Evolutionary conservation across 306 rosid genomes (phyloP).

Genomic region (Quercus mongolica): DNA sequence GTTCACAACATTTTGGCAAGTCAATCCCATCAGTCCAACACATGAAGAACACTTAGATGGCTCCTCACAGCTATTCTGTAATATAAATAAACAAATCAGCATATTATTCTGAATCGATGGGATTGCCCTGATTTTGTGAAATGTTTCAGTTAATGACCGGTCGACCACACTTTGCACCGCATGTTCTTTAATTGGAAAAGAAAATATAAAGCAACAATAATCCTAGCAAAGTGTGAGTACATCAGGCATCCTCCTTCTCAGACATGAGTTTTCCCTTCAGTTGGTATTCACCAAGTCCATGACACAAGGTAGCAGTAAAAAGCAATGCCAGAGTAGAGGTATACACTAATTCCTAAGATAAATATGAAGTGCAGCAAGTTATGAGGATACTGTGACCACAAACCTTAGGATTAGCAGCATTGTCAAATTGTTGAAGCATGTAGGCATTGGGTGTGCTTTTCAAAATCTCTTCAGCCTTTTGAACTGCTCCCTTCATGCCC

Average conservation of each 20-base stretch:
- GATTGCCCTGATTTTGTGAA: not conserved
- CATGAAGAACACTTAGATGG: not conserved
- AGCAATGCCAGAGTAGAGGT: not conserved
- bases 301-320: not conserved
- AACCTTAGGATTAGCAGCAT: conserved; percentile 98
- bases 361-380: not conserved
- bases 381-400: conserved; percentile 17
- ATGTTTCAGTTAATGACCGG: not conserved
- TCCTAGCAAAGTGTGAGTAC: not conserved
- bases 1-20: not conserved
- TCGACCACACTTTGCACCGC: not conserved
- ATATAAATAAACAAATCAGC: not conserved
- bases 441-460: conserved; percentile 76
- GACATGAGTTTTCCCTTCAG: not conserved
- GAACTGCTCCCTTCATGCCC: conserved; percentile 99
- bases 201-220: not conserved
- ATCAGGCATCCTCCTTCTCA: not conserved
- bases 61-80: not conserved
- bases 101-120: not conserved
- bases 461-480: conserved; percentile 91
- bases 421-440: conserved; percentile 98
- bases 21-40: not conserved
- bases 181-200: not conserved
- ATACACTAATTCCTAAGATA: not conserved
- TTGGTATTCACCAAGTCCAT: not conserved